Conservation (phyloP, 257 asterid species). For the Solanum okadae region DNA sequence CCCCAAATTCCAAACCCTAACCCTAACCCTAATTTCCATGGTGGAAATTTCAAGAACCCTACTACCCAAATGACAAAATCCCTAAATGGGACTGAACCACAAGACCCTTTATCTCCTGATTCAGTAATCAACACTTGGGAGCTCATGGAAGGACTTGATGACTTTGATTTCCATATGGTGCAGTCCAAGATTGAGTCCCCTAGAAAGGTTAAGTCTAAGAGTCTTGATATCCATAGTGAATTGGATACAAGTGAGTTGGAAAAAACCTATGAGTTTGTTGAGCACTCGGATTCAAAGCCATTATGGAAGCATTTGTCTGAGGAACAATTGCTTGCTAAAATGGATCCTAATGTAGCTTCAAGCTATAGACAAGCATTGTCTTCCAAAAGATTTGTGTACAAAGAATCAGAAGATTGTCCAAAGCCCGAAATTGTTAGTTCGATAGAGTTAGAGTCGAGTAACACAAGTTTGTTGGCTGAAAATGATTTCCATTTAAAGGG, state of each 20-base stretch:
- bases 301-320: constrained; percentile 48
- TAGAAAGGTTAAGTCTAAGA: background rate
- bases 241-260: constrained; percentile 12
- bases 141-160: constrained; percentile 93
- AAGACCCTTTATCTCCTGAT: constrained; percentile 69
- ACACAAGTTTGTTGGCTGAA: background rate
- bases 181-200: constrained; percentile 18
- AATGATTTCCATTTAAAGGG: constrained; percentile 19
- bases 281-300: constrained; percentile 28
- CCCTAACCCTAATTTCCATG: background rate
- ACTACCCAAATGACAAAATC: constrained; percentile 7
- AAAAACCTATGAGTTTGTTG: constrained; percentile 31
- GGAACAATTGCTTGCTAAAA: constrained; percentile 29
- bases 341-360: constrained; percentile 33
- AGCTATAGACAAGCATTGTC: constrained; percentile 29
- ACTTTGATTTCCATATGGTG: constrained; percentile 48
- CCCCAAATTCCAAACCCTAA: constrained; percentile 11
- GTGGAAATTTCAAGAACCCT: background rate
- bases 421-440: background rate
- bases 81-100: constrained; percentile 12
- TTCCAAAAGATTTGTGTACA: constrained; percentile 33
- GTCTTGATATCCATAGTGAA: background rate
- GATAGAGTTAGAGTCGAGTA: background rate
- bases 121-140: constrained; percentile 96
- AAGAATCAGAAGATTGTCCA: constrained; percentile 10